Evolutionary conservation across 495 filamentous ascomycete species (phyloP).

Genomic region (Penicillium simplicissimum): DNA sequence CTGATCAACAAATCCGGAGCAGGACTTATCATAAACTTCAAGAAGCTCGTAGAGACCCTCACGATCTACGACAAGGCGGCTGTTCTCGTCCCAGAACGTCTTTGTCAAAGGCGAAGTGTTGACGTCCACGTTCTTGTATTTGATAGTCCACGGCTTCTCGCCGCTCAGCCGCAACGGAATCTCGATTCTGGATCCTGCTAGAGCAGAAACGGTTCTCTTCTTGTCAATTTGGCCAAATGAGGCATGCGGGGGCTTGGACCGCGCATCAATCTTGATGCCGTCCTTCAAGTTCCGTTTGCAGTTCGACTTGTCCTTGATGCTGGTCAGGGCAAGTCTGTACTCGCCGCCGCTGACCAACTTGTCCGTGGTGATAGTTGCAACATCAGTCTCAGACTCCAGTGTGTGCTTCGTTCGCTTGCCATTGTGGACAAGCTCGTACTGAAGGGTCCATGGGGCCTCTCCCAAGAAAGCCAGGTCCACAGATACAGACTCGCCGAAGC

Average conservation of each 20-base stretch:
- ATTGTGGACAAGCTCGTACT: conserved; percentile 92
- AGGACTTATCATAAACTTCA: conserved; percentile 72
- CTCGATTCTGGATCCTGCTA: conserved; percentile 71
- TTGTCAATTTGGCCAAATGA: conserved; percentile 81
- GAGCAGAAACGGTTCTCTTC: conserved; percentile 65
- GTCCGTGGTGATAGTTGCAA: conserved; percentile 71
- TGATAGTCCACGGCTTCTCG: conserved; percentile 76
- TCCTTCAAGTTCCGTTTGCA: conserved; percentile 84
- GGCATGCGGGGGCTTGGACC: conserved; percentile 80
- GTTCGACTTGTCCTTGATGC: conserved; percentile 78
- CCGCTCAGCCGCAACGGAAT: conserved; percentile 84
- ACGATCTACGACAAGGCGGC: conserved; percentile 60
- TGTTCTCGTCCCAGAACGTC: conserved; percentile 64
- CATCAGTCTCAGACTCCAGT: conserved; percentile 57
- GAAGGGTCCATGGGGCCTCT: conserved; percentile 81
- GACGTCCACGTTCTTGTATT: conserved; percentile 64
- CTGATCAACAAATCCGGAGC: conserved; percentile 75
- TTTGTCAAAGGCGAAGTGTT: conserved; percentile 46
- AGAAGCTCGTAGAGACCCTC: conserved; percentile 77
- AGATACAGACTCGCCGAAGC: conserved; percentile 76
- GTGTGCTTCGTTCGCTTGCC: conserved; percentile 74
- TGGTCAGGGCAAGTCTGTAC: conserved; percentile 78
- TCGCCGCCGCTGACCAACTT: conserved; percentile 77
- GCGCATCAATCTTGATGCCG: conserved; percentile 78
- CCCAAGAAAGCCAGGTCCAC: conserved; percentile 74